phyloP scores from a whole-genome alignment of 768 basidiomycete genomes.

The Pleurotus djamor region DNA sequence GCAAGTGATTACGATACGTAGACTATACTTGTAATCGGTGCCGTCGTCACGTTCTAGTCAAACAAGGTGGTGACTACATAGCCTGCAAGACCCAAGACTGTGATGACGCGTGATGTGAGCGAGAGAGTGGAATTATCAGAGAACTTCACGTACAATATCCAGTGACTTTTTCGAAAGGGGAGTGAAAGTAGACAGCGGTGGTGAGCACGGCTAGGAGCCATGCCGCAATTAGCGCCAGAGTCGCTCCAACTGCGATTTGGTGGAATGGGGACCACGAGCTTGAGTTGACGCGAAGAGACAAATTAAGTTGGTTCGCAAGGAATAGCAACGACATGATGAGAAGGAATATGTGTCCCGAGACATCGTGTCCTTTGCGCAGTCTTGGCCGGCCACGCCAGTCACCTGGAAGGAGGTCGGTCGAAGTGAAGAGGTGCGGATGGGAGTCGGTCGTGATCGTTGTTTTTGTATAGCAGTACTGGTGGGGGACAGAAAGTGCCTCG shows the following conservation, averaged over 20 bases:
- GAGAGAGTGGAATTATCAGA: conserved; percentile 2
- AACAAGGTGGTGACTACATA: conserved; percentile 16
- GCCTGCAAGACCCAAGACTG: conserved; percentile 26
- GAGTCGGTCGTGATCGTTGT: conserved; percentile 51
- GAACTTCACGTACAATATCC: conserved; percentile 67
- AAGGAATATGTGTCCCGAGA: conserved; percentile 93
- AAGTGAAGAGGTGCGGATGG: conserved; percentile 64
- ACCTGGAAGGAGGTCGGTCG: conserved; percentile 21
- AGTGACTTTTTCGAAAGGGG: conserved; percentile 81
- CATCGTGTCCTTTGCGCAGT: conserved; percentile 82
- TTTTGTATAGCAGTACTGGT: conserved; percentile 52
- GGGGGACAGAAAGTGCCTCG: conserved; percentile 49
- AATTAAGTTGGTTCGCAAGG: conserved; percentile 70
- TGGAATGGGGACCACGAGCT: conserved; percentile 41
- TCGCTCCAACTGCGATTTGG: conserved; percentile 42
- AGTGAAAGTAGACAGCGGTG: conserved; percentile 90
- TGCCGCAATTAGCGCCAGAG: conserved; percentile 47
- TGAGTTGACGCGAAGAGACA: conserved; percentile 38
- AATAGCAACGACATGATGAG: conserved; percentile 79
- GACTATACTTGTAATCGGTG: too few species aligned
- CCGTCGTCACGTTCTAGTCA: background rate
- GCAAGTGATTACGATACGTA: too few species aligned
- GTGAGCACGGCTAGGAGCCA: conserved; percentile 78
- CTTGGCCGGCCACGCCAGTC: conserved; percentile 54
- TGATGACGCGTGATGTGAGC: conserved; percentile 4